Evolutionary conservation across 257 asterid genomes (phyloP).

Genomic region (Scutellaria baicalensis): DNA sequence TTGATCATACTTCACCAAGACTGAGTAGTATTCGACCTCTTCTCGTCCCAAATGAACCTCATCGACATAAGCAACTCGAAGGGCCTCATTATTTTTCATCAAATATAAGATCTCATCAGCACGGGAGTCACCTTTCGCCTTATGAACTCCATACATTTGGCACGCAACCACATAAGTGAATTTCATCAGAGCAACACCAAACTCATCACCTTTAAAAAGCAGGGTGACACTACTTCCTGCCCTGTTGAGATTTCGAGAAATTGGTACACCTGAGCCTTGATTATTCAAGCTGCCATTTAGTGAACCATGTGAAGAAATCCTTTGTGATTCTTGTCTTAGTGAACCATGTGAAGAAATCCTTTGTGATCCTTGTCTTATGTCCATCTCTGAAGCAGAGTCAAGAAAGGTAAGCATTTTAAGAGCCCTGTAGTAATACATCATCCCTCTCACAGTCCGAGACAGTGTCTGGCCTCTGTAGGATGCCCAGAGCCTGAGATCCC

Average conservation of each 20-base stretch:
- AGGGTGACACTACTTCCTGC: conserved; percentile 72
- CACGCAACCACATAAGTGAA: conserved; percentile 85
- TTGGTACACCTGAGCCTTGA: conserved; percentile 19
- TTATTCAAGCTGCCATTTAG: conserved; percentile 25
- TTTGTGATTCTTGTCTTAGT: conserved; percentile 67
- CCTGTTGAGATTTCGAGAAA: conserved; percentile 44
- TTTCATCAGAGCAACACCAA: conserved; percentile 80
- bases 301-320: conserved; percentile 42
- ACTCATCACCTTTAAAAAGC: conserved; percentile 68
- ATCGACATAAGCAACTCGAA: conserved; percentile 90
- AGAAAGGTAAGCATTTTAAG: conserved; percentile 91
- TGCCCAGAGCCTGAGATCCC: conserved; percentile 92
- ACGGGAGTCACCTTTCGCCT: conserved; percentile 64
- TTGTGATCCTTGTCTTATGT: conserved; percentile 67
- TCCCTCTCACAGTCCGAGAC: conserved; percentile 90
- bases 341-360: no score
- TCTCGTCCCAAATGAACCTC: conserved; percentile 70
- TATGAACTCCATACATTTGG: conserved; percentile 92
- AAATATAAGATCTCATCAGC: conserved; percentile 77
- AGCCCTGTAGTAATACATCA: conserved; percentile 95
- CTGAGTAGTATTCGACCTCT: conserved; percentile 76
- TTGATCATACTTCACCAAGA: conserved; percentile 89
- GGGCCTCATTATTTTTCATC: conserved; percentile 88
- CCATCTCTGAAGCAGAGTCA: conserved; percentile 84
- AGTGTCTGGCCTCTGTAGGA: conserved; percentile 97